Conservation (phyloP, 2,329 filamentous ascomycete genomes). For the Didymellaceae sp. region DNA sequence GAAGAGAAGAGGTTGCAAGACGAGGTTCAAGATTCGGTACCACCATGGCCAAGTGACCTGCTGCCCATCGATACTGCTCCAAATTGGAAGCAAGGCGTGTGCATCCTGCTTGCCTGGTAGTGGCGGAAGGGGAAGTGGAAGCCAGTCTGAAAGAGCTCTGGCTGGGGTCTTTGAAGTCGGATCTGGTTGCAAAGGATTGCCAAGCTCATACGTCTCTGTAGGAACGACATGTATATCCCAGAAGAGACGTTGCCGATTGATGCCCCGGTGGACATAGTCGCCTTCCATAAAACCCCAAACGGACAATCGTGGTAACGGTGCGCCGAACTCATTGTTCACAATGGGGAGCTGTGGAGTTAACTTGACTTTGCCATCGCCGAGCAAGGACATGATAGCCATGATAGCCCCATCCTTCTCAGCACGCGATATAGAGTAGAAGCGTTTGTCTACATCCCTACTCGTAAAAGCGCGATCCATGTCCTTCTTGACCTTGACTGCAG, state of each 20-base stretch:
- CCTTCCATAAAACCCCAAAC: constrained; percentile 74
- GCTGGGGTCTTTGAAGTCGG: constrained; percentile 41
- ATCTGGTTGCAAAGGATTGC: constrained; percentile 57
- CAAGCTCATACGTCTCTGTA: constrained; percentile 64
- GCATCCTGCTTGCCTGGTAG: constrained; percentile 33
- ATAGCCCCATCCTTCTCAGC: constrained; percentile 68
- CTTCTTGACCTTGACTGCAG: constrained; percentile 66
- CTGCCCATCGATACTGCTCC: constrained; percentile 72
- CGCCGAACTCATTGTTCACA: constrained; percentile 55
- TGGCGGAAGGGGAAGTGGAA: constrained; percentile 34
- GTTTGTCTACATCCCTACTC: constrained; percentile 24
- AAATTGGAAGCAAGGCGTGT: constrained; percentile 67
- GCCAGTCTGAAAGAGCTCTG: constrained; percentile 23
- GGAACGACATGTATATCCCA: constrained; percentile 68
- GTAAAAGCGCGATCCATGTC: constrained; percentile 64
- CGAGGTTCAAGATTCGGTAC: constrained; percentile 67
- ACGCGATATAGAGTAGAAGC: constrained; percentile 59
- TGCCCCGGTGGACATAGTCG: constrained; percentile 73
- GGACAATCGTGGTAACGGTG: constrained; percentile 51
- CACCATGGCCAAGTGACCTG: constrained; percentile 64
- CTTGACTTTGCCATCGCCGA: constrained; percentile 63
- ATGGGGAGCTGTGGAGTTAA: constrained; percentile 64
- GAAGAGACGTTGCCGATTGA: constrained; percentile 69
- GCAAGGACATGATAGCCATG: constrained; percentile 71
- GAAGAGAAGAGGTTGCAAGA: constrained; percentile 68